Base-by-base conservation (phyloP, 257 asterid species). In the Verbascum thapsus region DNA sequence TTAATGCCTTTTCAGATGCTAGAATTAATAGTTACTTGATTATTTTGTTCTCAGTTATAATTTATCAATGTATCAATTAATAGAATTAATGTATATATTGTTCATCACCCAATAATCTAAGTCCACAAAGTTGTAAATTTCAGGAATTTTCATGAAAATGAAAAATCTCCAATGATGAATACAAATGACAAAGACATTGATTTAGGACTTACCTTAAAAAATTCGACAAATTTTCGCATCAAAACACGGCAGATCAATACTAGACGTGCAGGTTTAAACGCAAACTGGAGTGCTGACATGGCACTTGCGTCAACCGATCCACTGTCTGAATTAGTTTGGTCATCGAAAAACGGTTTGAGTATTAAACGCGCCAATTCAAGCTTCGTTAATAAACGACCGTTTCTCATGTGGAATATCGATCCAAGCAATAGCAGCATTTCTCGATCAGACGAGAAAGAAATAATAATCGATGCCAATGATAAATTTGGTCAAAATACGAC, bases 261-360 rank as follows among this genome's bases (percentile, higher is more conserved):
- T 70, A 57, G 73, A 45, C 95, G 96, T 89, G 96, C 90, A 86
- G 88, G 95, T 89, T 94, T 67, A 86, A 86, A 82, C 84, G 96
- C 95, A 76, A 67, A 74, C 51, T 68, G 80, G 37, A 44, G 42
- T 37, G 52, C 49, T 50, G 76, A 77, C 69, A 66, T 68, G 82
- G 61, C 75, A 58, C 77, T 78, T 61, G 75, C 81, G 22, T 75
- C 78, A 23, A 64, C 84, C 39, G 85, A 84, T 70, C 84, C 90
- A 58, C 55, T 84, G 15, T 69, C 87, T 32, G 96, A 85, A 74
- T 59, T 88, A 74, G 92, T 86, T 61, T 88, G 95, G 92, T 80
- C 88, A 37, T 83, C 95, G 8, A 73, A 55, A 9, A 76, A 57
- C 3, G 96, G 95, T 67, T 67, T 80, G 83, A 70, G 81, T 54